Evolutionary conservation across 2,329 filamentous ascomycete genomes (phyloP), one percentile per base, ranked within the genome.

Genomic region (Tolypocladium album): DNA sequence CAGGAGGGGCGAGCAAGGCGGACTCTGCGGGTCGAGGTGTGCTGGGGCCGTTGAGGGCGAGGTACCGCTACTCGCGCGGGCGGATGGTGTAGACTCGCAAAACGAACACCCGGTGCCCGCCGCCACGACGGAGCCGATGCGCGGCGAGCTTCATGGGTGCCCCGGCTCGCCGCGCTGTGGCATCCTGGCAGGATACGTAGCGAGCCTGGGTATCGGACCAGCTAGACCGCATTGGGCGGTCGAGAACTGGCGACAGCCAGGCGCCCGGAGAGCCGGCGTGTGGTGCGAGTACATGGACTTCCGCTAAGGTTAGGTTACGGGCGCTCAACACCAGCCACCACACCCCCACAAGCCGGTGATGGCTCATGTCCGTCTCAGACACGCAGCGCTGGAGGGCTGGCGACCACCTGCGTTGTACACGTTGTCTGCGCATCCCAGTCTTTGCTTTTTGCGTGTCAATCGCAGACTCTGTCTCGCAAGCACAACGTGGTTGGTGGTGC

Each of bases 121-220:
- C 57, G 57, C 56, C 53, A 53, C 38, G 36, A 38, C 55, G 60
- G 43, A 60, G 58, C 56, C 61, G 61, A 63, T 63, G 61, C 61
- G 61, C 61, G 61, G 61, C 58, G 58, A 60, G 59, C 59, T 60
- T 56, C 58, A 58, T 38, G 55, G 57, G 34, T 42, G 5, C 20
- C 43, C 52, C 58, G 40, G 58, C 42, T 40, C 43, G 40, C 40
- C 27, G 27, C 24, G 11, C 5, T 4, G 45, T n/a, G 36, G 27
- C n/a, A 55, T 22, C 52, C 11, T n/a, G 6, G 52, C 4, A 38
- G 36, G n/a, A 12, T 42, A 40, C 43, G 36, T 31, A 43, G 27
- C 36, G 36, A 36, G 59, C 59, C 62, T 56, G 63, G 63, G 63
- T 64, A 60, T 64, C 63, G 63, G 63, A 64, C 58, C 22, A 57